Conservation (phyloP, 2,329 filamentous ascomycete genomes). For the Aspergillus neoniger region DNA sequence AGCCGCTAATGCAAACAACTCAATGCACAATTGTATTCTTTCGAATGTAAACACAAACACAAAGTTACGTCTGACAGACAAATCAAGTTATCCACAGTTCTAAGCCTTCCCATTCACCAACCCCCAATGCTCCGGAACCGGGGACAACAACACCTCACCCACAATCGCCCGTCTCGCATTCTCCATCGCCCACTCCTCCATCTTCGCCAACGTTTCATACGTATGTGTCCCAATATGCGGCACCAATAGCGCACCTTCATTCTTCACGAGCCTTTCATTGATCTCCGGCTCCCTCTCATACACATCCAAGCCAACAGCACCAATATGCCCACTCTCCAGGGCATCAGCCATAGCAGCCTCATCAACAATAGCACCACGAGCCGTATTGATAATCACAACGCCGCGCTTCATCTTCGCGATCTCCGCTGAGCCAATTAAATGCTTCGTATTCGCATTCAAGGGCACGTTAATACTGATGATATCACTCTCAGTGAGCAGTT, state of each 20-base stretch:
- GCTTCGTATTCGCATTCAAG: neutral
- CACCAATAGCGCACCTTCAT: slow-evolving; percentile 9
- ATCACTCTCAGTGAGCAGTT: neutral
- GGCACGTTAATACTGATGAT: neutral
- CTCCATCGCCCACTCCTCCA: slow-evolving; percentile 15
- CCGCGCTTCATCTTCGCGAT: slow-evolving; percentile 35
- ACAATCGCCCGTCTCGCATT: neutral
- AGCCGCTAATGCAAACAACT: too few relatives aligned
- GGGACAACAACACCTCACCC: neutral
- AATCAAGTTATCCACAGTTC: too few relatives aligned
- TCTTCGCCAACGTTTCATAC: slow-evolving; percentile 14
- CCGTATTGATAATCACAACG: slow-evolving; percentile 40
- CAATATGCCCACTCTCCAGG: slow-evolving; percentile 1
- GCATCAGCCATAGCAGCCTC: slow-evolving; percentile 4
- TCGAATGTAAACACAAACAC: too few relatives aligned
- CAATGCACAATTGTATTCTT: too few relatives aligned
- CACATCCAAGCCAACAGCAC: slow-evolving; percentile 12
- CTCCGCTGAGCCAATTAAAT: neutral
- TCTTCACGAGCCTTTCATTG: slow-evolving; percentile 9
- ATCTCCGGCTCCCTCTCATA: slow-evolving; percentile 15
- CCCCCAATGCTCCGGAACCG: neutral
- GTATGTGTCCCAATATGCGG: slow-evolving; percentile 15
- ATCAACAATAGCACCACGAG: slow-evolving; percentile 32
- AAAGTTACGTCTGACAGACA: too few relatives aligned
- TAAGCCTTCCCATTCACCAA: too few relatives aligned